Conservation (phyloP, 78 protist genomes). For the Chrysochromulina tobinii region DNA sequence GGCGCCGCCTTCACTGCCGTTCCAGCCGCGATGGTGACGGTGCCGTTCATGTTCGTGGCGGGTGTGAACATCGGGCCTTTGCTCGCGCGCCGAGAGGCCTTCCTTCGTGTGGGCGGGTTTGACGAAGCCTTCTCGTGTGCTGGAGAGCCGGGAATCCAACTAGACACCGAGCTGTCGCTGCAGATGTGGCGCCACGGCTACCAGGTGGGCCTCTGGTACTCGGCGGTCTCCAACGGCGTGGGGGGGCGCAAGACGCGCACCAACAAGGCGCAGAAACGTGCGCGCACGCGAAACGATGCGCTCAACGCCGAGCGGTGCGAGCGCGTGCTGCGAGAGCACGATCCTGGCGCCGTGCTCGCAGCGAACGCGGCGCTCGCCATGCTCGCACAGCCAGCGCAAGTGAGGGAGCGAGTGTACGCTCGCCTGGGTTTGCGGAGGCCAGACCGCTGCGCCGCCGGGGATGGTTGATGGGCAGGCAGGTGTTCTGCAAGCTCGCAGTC, state of each 20-base stretch:
- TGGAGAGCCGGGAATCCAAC: neutral
- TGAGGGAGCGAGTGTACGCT: no score
- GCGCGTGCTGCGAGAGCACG: neutral
- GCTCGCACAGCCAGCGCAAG: no score
- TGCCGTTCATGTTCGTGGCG: neutral
- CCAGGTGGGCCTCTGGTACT: neutral
- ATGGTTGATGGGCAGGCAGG: no score
- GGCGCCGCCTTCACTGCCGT: no score
- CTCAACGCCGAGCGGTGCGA: neutral
- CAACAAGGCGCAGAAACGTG: neutral
- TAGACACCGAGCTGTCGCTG: constrained; percentile 1
- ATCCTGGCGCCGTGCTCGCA: neutral
- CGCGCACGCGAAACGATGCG: neutral
- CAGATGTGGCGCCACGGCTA: neutral
- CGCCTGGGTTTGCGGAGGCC: no score
- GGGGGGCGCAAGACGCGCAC: constrained; percentile 8
- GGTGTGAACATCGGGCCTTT: constrained; percentile 4
- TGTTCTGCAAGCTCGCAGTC: no score
- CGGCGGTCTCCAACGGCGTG: constrained; percentile 3
- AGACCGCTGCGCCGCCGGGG: no score
- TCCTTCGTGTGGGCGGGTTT: neutral
- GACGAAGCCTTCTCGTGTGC: neutral
- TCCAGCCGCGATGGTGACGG: no score
- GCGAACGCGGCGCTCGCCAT: neutral
- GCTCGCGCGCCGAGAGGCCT: neutral